Evolutionary conservation across 1,284 basidiomycete genomes (phyloP).

Genomic region (Leccinum pachyderme): DNA sequence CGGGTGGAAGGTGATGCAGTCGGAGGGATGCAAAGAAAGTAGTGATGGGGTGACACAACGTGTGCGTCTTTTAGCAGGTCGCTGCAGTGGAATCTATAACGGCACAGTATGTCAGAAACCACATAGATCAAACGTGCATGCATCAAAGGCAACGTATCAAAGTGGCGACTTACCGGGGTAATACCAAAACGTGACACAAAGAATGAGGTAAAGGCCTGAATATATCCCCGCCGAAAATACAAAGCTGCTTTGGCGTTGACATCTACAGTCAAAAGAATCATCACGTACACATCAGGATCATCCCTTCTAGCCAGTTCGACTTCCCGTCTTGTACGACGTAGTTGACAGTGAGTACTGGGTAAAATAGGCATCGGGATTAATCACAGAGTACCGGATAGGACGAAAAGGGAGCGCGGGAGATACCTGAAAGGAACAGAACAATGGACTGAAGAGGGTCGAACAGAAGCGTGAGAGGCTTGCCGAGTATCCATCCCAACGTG

Average conservation of each 20-base stretch:
- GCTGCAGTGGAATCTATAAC: constrained; percentile 5
- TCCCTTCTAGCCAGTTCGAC: constrained; percentile 80
- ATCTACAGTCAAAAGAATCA: background rate
- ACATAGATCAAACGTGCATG: background rate
- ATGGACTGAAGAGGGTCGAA: constrained; percentile 82
- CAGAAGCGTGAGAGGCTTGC: constrained; percentile 70
- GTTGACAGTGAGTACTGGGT: constrained; percentile 65
- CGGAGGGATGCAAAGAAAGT: background rate
- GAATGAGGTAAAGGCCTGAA: constrained; percentile 42
- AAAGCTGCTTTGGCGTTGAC: background rate
- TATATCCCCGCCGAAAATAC: background rate
- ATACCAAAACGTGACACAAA: constrained; percentile 39
- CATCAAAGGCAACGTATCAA: background rate
- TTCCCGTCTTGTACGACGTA: constrained; percentile 80
- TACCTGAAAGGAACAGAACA: constrained; percentile 51
- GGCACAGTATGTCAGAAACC: constrained; percentile 8
- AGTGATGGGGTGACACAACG: background rate
- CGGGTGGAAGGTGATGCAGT: background rate
- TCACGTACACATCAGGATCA: constrained; percentile 63
- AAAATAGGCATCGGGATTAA: background rate
- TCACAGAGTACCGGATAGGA: background rate
- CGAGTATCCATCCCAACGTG: constrained; percentile 63
- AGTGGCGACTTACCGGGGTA: constrained; percentile 45
- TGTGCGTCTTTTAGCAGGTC: constrained; percentile 6
- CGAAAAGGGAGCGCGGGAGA: background rate